Percentiles rank a stretch among this genome's conserved stretches.
Evolutionary conservation across 2,329 filamentous ascomycete genomes (phyloP).

Genomic region (Rhinocladiella similis): DNA sequence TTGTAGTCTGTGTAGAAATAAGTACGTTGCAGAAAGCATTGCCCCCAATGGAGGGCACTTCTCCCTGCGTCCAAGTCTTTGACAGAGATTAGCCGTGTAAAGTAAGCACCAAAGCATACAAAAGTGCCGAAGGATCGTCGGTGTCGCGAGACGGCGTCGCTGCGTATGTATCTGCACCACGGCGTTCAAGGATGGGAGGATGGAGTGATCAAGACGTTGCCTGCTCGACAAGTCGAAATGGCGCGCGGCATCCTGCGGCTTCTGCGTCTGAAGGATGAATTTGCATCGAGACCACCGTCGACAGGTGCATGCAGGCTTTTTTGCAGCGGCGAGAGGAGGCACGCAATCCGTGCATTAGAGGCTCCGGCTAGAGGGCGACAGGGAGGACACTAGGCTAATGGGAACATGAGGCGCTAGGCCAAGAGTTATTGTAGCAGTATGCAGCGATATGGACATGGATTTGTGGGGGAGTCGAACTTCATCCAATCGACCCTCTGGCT

Average conservation of each 20-base stretch:
- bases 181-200: background rate
- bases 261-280: background rate
- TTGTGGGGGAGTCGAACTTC: background rate
- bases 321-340: background rate
- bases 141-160: constrained; percentile 6
- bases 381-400: background rate
- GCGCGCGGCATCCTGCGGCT: background rate
- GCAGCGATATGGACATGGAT: background rate
- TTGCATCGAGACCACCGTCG: background rate
- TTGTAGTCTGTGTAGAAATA: background rate
- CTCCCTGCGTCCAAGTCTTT: background rate
- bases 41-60: background rate
- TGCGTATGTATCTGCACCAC: background rate
- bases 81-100: background rate
- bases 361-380: background rate
- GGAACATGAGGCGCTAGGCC: background rate
- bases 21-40: constrained; percentile 2
- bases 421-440: background rate
- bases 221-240: background rate
- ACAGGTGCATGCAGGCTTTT: background rate
- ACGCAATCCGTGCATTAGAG: background rate
- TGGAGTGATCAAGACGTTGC: background rate
- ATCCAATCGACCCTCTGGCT: background rate
- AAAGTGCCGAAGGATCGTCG: constrained; percentile 18
- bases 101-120: constrained; percentile 9